Evolutionary conservation across 768 basidiomycete genomes (phyloP).

Genomic region (Mycena haematopus): DNA sequence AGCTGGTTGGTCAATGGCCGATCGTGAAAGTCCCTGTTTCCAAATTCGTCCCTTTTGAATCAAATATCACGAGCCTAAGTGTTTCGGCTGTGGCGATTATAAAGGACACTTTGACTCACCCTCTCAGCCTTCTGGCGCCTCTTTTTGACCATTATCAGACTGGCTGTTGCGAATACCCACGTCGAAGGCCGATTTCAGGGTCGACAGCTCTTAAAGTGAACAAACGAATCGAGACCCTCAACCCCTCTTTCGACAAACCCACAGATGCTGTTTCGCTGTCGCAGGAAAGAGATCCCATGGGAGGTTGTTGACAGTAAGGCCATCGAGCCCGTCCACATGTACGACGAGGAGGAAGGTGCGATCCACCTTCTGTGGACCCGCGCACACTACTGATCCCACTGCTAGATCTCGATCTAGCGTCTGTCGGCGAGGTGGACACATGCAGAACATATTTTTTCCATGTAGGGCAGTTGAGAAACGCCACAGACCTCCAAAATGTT

Average conservation of each 20-base stretch:
- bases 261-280: constrained; percentile 51
- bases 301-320: constrained; percentile 75
- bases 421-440: constrained; percentile 59
- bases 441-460: constrained; percentile 71
- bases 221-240: neutral
- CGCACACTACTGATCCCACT: neutral
- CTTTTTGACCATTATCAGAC: neutral
- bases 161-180: neutral
- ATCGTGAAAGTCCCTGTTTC: neutral
- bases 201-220: neutral
- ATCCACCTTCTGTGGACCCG: constrained; percentile 2
- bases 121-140: neutral
- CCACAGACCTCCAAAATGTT: constrained; percentile 55
- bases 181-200: neutral
- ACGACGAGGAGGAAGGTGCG: constrained; percentile 63
- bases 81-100: constrained; percentile 18
- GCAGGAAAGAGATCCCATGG: constrained; percentile 70
- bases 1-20: constrained; percentile 1
- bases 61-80: constrained; percentile 11
- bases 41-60: constrained; percentile 1
- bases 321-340: constrained; percentile 70
- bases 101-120: constrained; percentile 3
- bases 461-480: constrained; percentile 51
- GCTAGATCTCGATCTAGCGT: constrained; percentile 64
- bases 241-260: neutral